Percentiles rank a stretch among this genome's conserved stretches.
These are phyloP conservation scores for Trypanosoma cruzi DNA, from an alignment of 208 protist species.

Conservation along the genomic window DNA sequence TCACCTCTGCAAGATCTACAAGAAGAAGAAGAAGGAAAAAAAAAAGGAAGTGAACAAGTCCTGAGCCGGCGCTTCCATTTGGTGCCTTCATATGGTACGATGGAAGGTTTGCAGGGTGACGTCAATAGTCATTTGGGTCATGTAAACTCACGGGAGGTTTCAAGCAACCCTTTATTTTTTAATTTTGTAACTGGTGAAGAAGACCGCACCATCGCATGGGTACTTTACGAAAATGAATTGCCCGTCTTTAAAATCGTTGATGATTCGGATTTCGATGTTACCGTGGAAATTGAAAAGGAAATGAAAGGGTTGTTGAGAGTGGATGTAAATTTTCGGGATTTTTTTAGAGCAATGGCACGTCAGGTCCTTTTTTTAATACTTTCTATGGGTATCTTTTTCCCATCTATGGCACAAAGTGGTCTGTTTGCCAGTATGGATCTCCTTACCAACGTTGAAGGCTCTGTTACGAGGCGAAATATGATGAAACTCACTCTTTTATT, in stretches of 20 bases:
- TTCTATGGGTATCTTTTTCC: background rate
- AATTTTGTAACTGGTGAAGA: background rate
- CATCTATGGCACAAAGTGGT: background rate
- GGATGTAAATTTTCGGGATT: background rate
- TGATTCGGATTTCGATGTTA: background rate
- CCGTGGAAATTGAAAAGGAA: background rate
- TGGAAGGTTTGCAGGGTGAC: too few relatives aligned
- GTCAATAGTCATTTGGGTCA: too few relatives aligned
- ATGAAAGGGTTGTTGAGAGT: background rate
- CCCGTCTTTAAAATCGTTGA: background rate
- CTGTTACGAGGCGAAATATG: background rate
- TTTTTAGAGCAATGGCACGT: background rate
- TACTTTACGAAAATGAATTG: background rate
- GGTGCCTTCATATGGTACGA: too few relatives aligned
- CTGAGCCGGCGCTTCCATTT: too few relatives aligned
- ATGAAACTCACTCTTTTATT: slow-evolving; percentile 1
- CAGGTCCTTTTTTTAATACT: background rate
- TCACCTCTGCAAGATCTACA: too few relatives aligned
- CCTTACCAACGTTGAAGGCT: background rate
- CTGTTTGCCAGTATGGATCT: background rate
- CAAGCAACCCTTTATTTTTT: too few relatives aligned
- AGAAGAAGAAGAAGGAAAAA: too few relatives aligned
- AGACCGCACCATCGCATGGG: background rate
- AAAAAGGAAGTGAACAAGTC: too few relatives aligned
- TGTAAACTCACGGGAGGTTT: too few relatives aligned